Base-by-base conservation (phyloP, 768 basidiomycete species). In the Suillus fuscotomentosus region DNA sequence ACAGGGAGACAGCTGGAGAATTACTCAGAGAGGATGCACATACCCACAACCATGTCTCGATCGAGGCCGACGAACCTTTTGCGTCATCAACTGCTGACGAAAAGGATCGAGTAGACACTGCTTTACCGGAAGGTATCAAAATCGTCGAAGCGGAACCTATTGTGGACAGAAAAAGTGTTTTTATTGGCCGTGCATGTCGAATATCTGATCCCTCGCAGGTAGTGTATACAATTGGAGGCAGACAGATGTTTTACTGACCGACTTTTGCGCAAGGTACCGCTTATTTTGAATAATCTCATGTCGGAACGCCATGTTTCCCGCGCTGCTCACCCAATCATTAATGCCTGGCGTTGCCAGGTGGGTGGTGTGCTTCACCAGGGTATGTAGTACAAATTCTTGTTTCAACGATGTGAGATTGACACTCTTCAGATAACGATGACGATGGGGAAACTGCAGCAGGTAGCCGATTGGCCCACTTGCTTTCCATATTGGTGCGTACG, bases 361-460 rank as follows among this genome's bases (percentile, higher is more conserved):
- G 86, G 86, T 50, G 82, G 75, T 54, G 74, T 91, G 1, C 77
- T 92, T 60, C 89, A 94, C 74, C 90, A 93, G 84, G 92, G 91
- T 89, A 68, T 38, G 77, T 47, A 43, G 36, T 48, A 24, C 24
- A 43, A 11, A 34, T 41, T n/a, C 17, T 34, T 65, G 24, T 41
- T 41, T 41, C 9, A 17, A 27, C 15, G 36, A 31, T 41, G 20
- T 9, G 27, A 14, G 51, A 63, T 20, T 69, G 63, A 36, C 63
- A 65, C 11, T 36, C 68, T 36, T 50, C 67, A 94, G 96, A 98
- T 71, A 96, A 97, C 64, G 94, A 96, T 63, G 96, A 99, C 65
- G 92, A 98, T 64, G 94, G 95, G 2, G 97, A 99, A 78, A 88
- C 91, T 0, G 95, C 94, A 1, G 97, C 97, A 22, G 97, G 97